Evolutionary conservation across 2,329 filamentous ascomycete genomes (phyloP).

Genomic region (Penicillium sp.): DNA sequence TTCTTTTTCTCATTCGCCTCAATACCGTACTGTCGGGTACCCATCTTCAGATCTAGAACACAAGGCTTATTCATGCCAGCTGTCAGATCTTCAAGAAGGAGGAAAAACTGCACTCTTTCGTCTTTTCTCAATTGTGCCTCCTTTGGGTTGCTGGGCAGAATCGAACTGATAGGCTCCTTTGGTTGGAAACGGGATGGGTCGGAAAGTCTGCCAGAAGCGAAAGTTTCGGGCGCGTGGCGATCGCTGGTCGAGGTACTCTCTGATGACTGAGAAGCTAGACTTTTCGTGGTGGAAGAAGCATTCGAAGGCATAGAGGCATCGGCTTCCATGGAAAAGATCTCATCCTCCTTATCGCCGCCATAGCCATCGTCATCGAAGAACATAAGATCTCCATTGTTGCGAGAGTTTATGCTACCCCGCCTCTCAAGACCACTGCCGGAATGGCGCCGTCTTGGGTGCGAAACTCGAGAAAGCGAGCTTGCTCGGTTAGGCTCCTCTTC

Average conservation of each 20-base stretch:
- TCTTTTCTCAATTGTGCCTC: conserved; percentile 60
- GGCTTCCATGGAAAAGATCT: conserved; percentile 68
- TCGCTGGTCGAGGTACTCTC: conserved; percentile 7
- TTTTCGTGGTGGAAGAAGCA: conserved; percentile 1
- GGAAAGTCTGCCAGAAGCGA: background rate
- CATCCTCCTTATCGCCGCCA: conserved; percentile 71
- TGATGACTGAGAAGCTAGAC: conserved; percentile 15
- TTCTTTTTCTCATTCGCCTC: conserved; percentile 91
- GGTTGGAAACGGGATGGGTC: conserved; percentile 8
- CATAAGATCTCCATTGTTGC: conserved; percentile 73
- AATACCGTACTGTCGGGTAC: conserved; percentile 92
- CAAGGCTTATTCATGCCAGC: conserved; percentile 95
- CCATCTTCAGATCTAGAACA: conserved; percentile 98
- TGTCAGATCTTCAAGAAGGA: conserved; percentile 90
- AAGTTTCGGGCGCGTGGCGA: background rate
- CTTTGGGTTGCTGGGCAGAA: conserved; percentile 68
- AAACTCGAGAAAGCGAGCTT: conserved; percentile 28
- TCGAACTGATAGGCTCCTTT: conserved; percentile 27
- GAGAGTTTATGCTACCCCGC: conserved; percentile 67
- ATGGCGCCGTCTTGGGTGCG: conserved; percentile 64
- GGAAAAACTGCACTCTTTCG: conserved; percentile 80
- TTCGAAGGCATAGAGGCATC: conserved; percentile 29
- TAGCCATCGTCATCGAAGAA: conserved; percentile 90
- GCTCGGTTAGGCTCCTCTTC: conserved; percentile 48
- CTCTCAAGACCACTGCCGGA: conserved; percentile 82